phyloP scores from a whole-genome alignment of 805 yeast genomes.

The Lipomyces mesembrius region DNA sequence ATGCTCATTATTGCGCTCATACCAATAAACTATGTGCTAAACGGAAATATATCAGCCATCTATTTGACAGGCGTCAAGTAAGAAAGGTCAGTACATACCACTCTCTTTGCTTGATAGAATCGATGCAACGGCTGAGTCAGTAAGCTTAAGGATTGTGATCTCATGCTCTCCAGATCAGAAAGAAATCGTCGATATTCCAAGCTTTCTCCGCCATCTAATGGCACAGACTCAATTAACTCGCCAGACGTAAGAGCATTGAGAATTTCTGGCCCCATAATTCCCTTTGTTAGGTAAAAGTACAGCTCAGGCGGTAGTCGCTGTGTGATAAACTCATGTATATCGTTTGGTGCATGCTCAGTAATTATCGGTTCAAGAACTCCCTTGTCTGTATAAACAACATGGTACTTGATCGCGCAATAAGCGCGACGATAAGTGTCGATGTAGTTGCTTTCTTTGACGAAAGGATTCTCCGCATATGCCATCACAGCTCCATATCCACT shows the following conservation, averaged over 20 bases:
- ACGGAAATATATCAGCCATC: neutral
- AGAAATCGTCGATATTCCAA: slow-evolving; percentile 61
- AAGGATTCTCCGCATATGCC: slow-evolving; percentile 31
- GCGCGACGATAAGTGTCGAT: slow-evolving; percentile 67
- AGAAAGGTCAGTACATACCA: slow-evolving; percentile 10
- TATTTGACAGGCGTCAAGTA: neutral
- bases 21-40: slow-evolving; percentile 57
- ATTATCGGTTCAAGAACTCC: slow-evolving; percentile 70
- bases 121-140: slow-evolving; percentile 76
- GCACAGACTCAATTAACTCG: slow-evolving; percentile 22
- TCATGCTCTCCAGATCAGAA: slow-evolving; percentile 49
- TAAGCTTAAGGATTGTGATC: slow-evolving; percentile 67
- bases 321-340: slow-evolving; percentile 79
- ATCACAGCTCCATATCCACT: slow-evolving; percentile 43
- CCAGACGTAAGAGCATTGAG: slow-evolving; percentile 73
- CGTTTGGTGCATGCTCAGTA: slow-evolving; percentile 68
- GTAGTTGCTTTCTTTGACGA: slow-evolving; percentile 33
- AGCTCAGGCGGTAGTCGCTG: slow-evolving; percentile 86
- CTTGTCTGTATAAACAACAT: slow-evolving; percentile 70
- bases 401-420: slow-evolving; percentile 64
- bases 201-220: slow-evolving; percentile 49
- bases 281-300: slow-evolving; percentile 78
- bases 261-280: slow-evolving; percentile 66
- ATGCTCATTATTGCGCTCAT: slow-evolving; percentile 48
- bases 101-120: slow-evolving; percentile 66